Percentiles rank a stretch among this genome's conserved stretches.
These are phyloP conservation scores for Camelina hispida DNA, from an alignment of 345 rosid genomes.

Conservation along the genomic window DNA sequence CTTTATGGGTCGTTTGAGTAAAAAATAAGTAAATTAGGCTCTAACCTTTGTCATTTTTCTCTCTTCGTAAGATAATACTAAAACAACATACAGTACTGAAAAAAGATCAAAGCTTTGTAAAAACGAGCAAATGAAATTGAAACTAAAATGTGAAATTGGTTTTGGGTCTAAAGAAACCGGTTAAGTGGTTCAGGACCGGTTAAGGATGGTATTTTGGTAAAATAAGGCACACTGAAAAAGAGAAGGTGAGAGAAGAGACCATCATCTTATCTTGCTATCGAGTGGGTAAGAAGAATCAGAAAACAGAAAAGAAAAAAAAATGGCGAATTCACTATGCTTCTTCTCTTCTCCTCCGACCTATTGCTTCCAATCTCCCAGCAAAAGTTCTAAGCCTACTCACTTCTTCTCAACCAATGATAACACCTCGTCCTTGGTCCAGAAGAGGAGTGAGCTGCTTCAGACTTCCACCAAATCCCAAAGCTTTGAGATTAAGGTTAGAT, in stretches of 20 bases:
- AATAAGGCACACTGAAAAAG: no score
- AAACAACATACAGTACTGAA: no score
- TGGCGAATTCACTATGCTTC: slow-evolving; percentile 45
- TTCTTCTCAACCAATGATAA: slow-evolving; percentile 29
- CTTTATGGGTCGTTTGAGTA: slow-evolving; percentile 8
- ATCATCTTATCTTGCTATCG: slow-evolving; percentile 44
- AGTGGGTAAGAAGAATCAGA: slow-evolving; percentile 45
- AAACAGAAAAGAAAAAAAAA: slow-evolving; percentile 6
- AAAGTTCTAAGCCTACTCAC: slow-evolving; percentile 21
- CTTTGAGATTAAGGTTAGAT: slow-evolving; percentile 66
- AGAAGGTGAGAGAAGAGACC: not conserved
- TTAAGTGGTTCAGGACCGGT: no score
- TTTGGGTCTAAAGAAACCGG: slow-evolving; percentile 14
- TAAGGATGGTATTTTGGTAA: no score
- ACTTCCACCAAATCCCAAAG: slow-evolving; percentile 58
- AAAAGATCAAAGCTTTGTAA: no score
- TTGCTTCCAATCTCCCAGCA: slow-evolving; percentile 36
- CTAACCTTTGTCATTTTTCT: slow-evolving; percentile 10
- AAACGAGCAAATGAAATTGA: not conserved
- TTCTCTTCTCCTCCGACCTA: slow-evolving; percentile 41
- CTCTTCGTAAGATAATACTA: not conserved
- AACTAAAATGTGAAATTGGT: slow-evolving; percentile 7
- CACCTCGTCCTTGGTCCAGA: slow-evolving; percentile 11
- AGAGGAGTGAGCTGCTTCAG: slow-evolving; percentile 48
- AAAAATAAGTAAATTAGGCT: slow-evolving; percentile 35